Conservation (phyloP, 2,329 filamentous ascomycete genomes). For the Massarina eburnea region DNA sequence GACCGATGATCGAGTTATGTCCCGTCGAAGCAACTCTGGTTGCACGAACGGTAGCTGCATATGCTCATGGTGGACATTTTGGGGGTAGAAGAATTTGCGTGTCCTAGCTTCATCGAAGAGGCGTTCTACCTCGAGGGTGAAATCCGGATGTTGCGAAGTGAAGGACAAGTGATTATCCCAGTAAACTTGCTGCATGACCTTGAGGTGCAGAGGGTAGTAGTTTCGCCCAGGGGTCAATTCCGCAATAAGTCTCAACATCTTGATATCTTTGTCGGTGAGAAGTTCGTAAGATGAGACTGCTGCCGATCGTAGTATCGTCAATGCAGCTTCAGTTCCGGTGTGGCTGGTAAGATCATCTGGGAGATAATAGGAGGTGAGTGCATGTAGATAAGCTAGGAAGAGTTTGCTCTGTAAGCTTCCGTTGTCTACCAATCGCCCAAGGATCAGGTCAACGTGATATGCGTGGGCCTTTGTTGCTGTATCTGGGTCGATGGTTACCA, state of each 20-base stretch:
- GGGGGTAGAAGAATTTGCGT: slow-evolving; percentile 18
- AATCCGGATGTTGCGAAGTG: slow-evolving; percentile 33
- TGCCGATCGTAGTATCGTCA: slow-evolving; percentile 53
- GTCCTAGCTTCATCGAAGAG: slow-evolving; percentile 28
- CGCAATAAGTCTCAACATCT: slow-evolving; percentile 29
- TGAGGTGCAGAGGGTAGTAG: slow-evolving; percentile 49
- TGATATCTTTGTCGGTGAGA: slow-evolving; percentile 28
- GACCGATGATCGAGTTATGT: slow-evolving; percentile 29
- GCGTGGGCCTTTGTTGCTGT: slow-evolving; percentile 36
- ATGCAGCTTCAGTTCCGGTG: slow-evolving; percentile 59
- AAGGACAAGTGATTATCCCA: slow-evolving; percentile 47
- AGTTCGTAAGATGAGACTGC: slow-evolving; percentile 51
- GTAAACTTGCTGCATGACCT: slow-evolving; percentile 46
- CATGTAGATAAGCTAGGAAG: slow-evolving; percentile 55
- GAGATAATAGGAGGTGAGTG: slow-evolving; percentile 55
- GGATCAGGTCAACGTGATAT: slow-evolving; percentile 53
- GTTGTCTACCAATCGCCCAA: slow-evolving; percentile 56
- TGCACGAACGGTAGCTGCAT: slow-evolving; percentile 10
- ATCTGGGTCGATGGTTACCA: slow-evolving; percentile 16
- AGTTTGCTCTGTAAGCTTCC: slow-evolving; percentile 57
- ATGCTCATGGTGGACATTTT: slow-evolving; percentile 3
- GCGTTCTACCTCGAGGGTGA: slow-evolving; percentile 18
- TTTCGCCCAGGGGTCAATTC: slow-evolving; percentile 36
- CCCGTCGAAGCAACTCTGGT: slow-evolving; percentile 24
- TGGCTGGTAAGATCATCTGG: slow-evolving; percentile 51